phyloP scores from a whole-genome alignment of 306 rosid genomes.

The Amphicarpaea edgeworthii region DNA sequence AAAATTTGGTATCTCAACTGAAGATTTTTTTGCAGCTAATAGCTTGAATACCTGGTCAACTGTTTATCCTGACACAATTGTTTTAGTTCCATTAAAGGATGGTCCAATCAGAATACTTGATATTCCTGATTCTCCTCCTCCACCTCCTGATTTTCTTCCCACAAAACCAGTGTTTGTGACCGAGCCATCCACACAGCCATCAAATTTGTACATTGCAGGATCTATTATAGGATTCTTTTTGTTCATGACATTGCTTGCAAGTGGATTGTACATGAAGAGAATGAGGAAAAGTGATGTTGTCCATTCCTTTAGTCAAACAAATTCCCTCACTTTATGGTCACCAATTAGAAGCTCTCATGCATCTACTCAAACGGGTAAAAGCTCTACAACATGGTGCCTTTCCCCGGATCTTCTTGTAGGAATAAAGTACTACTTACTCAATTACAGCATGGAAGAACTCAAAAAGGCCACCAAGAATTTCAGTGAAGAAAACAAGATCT shows the following conservation, averaged over 20 bases:
- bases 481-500: conserved; percentile 59
- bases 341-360: conserved; percentile 47
- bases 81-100: conserved; percentile 58
- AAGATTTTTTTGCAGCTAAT: conserved; percentile 55
- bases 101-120: conserved; percentile 41
- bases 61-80: conserved; percentile 52
- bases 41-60: conserved; percentile 33
- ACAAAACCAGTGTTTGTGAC: conserved; percentile 46
- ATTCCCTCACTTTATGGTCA: conserved; percentile 47
- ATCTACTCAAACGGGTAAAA: conserved; percentile 38
- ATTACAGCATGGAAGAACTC: conserved; percentile 61
- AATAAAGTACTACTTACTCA: conserved; percentile 64
- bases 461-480: conserved; percentile 61
- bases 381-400: conserved; percentile 55
- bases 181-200: conserved; percentile 24
- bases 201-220: conserved; percentile 55
- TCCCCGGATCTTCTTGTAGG: conserved; percentile 74
- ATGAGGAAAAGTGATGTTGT: conserved; percentile 47
- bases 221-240: conserved; percentile 53
- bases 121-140: conserved; percentile 61
- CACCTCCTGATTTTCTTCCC: conserved; percentile 59
- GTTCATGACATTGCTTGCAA: conserved; percentile 53
- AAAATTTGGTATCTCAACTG: conserved; percentile 54
- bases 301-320: conserved; percentile 47
- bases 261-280: conserved; percentile 53